Evolutionary conservation across 257 asterid genomes (phyloP).

Genomic region (Solanum dulcamara): DNA sequence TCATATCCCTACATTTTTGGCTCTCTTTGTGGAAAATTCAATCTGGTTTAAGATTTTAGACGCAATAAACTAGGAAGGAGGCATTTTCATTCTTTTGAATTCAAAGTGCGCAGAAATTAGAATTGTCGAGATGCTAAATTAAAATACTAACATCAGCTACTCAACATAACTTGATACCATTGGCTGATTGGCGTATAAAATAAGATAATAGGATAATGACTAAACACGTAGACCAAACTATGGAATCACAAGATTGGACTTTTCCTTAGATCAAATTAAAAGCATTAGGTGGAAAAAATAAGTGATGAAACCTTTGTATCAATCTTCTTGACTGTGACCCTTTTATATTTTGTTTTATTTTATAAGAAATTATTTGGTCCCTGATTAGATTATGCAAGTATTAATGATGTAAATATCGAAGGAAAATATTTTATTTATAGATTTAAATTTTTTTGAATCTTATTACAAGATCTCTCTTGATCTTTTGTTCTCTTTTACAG

Average conservation of each 20-base stretch:
- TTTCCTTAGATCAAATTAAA: not conserved
- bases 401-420: too few species aligned
- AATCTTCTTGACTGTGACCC: not conserved
- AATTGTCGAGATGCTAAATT: too few species aligned
- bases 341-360: not conserved
- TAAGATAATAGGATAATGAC: not conserved
- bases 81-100: too few species aligned
- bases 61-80: too few species aligned
- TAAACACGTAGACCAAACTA: not conserved
- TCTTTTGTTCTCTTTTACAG: too few species aligned
- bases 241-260: not conserved
- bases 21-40: not conserved
- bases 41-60: too few species aligned
- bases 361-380: not conserved
- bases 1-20: too few species aligned
- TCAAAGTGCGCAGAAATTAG: not conserved
- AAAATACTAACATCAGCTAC: not conserved
- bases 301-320: not conserved
- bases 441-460: too few species aligned
- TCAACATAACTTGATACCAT: not conserved
- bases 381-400: too few species aligned
- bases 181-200: not conserved
- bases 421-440: too few species aligned
- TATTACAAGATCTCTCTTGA: too few species aligned
- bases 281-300: not conserved